Evolutionary conservation across 306 rosid genomes (phyloP).

Genomic region (Trifolium subterraneum): DNA sequence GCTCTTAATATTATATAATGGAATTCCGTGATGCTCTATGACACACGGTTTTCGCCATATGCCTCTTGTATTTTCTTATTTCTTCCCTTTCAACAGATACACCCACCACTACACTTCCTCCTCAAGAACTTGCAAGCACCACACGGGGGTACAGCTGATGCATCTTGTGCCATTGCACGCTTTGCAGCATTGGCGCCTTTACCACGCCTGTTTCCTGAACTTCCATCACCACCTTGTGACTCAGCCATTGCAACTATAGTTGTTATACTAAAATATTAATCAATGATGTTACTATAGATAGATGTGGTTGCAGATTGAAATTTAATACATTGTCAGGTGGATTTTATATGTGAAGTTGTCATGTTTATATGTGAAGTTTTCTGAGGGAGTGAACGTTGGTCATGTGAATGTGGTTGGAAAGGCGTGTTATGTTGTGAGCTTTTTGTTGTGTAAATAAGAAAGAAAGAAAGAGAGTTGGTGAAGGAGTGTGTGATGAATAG

Average conservation of each 20-base stretch:
- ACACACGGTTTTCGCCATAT: too few species aligned
- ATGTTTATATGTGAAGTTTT: neutral
- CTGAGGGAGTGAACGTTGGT: constrained; percentile 53
- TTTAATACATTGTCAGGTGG: neutral
- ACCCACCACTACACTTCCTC: constrained; percentile 68
- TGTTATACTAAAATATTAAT: neutral
- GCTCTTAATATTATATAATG: too few species aligned
- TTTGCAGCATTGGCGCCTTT: constrained; percentile 42
- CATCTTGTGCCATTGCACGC: constrained; percentile 16
- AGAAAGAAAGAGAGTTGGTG: too few species aligned
- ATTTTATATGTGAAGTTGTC: constrained; percentile 1
- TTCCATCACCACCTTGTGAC: constrained; percentile 28
- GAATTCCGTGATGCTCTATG: too few species aligned
- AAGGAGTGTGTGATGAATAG: constrained; percentile 42
- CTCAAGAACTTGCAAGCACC: constrained; percentile 85
- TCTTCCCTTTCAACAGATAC: too few species aligned
- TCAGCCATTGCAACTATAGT: constrained; percentile 43
- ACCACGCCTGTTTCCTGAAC: constrained; percentile 36
- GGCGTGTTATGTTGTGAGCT: constrained; percentile 39
- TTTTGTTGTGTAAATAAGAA: constrained; percentile 10
- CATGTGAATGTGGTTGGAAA: constrained; percentile 56
- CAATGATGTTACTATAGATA: neutral
- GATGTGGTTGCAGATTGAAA: neutral
- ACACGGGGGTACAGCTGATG: constrained; percentile 53
- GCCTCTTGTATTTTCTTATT: too few species aligned